A percentile compares a stretch with the other conserved stretches of the same genome.
phyloP scores from a whole-genome alignment of 257 asterid species.

The Anisodus tanguticus region DNA sequence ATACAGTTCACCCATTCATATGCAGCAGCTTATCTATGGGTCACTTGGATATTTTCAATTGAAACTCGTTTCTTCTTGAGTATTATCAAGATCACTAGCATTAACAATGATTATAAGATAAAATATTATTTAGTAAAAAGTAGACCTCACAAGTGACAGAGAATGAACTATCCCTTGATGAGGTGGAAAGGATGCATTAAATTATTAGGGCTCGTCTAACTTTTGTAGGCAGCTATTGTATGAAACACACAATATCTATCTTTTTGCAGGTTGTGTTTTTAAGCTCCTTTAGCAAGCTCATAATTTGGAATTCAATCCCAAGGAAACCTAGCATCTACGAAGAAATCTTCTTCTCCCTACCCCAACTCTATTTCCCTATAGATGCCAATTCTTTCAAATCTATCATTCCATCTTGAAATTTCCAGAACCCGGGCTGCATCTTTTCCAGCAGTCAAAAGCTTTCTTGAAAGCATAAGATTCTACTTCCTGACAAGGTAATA shows the following conservation, averaged over 20 bases:
- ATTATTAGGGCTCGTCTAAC: background rate
- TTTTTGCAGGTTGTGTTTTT: slow-evolving; percentile 3
- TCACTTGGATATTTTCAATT: background rate
- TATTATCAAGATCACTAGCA: background rate
- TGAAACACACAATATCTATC: background rate
- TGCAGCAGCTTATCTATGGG: background rate
- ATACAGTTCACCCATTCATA: slow-evolving; percentile 11
- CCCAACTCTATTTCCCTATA: background rate
- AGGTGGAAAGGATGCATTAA: background rate
- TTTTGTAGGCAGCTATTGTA: background rate
- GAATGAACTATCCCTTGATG: background rate
- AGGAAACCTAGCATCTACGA: background rate
- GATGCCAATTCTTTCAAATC: background rate
- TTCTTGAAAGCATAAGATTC: slow-evolving; percentile 9
- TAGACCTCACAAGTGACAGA: background rate
- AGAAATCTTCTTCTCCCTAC: slow-evolving; percentile 23
- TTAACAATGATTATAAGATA: background rate
- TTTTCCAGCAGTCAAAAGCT: slow-evolving; percentile 3
- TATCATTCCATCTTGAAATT: background rate
- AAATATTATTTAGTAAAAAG: background rate
- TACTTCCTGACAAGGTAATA: background rate
- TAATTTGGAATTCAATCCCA: slow-evolving; percentile 12
- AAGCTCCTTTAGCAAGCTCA: background rate
- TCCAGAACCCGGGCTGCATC: background rate
- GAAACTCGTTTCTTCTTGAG: background rate